phyloP scores from a whole-genome alignment of 768 basidiomycete genomes.

The Boletus bicolor region DNA sequence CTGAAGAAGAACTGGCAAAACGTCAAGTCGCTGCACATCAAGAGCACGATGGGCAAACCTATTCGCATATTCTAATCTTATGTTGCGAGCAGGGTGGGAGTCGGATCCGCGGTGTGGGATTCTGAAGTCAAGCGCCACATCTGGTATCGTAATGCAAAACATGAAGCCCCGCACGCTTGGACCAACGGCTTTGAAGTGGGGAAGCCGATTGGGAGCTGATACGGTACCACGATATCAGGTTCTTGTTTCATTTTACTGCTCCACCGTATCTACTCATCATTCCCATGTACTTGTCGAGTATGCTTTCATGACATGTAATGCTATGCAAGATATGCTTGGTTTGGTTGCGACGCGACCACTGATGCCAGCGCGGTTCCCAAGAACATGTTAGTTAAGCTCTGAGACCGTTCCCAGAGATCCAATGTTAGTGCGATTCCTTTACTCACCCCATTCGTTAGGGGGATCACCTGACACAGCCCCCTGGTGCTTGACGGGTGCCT shows the following conservation, averaged over 20 bases:
- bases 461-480: conserved; percentile 14
- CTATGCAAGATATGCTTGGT: conserved; percentile 7
- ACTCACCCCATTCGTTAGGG: background rate
- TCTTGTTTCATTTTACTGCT: conserved; percentile 15
- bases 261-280: conserved; percentile 10
- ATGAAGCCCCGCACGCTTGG: conserved; percentile 98
- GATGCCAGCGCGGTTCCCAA: conserved; percentile 13
- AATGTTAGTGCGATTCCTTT: background rate
- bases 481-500: conserved; percentile 12
- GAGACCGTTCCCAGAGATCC: conserved; percentile 6
- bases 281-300: conserved; percentile 22
- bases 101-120: conserved; percentile 15
- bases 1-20: conserved; percentile 99
- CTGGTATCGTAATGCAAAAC: conserved; percentile 72
- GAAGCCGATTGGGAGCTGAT: conserved; percentile 92
- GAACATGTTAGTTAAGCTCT: conserved; percentile 1
- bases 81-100: background rate
- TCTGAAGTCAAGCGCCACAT: conserved; percentile 20
- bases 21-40: conserved; percentile 97
- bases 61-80: conserved; percentile 79
- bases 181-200: conserved; percentile 78
- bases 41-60: conserved; percentile 99
- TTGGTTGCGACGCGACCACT: background rate
- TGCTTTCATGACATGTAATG: conserved; percentile 11
- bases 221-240: conserved; percentile 32